Conservation (phyloP, 2,329 filamentous ascomycete genomes). For the Fusarium bactridioides region DNA sequence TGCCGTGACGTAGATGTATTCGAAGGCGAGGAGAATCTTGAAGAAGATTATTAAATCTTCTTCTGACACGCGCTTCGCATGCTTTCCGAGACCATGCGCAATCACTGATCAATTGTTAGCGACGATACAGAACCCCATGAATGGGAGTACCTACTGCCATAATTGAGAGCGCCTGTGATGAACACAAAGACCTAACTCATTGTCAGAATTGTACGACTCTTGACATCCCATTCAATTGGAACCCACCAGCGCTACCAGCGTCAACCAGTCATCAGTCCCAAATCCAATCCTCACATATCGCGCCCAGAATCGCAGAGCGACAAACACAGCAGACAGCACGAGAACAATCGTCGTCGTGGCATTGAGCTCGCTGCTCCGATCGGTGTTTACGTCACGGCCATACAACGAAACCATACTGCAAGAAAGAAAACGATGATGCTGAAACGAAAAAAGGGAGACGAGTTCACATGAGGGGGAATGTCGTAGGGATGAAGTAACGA, state of each 20-base stretch:
- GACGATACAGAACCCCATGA: accelerated
- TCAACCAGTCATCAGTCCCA: conserved; percentile 22
- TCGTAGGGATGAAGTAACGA: background rate
- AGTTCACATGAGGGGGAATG: background rate
- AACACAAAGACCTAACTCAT: conserved; percentile 12
- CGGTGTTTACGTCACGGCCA: background rate
- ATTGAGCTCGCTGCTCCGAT: conserved; percentile 11
- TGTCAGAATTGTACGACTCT: background rate
- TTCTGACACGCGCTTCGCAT: background rate
- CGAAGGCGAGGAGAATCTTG: conserved; percentile 25
- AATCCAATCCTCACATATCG: conserved; percentile 9
- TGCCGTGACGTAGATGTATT: conserved; percentile 21
- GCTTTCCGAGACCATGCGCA: conserved; percentile 19
- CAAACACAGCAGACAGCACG: conserved; percentile 1
- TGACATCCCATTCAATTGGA: background rate
- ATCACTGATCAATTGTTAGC: conserved; percentile 16
- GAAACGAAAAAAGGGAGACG: background rate
- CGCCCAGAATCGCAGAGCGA: conserved; percentile 16
- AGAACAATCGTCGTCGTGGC: conserved; percentile 11
- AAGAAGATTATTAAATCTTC: conserved; percentile 6
- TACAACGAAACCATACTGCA: background rate
- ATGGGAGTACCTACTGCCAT: conserved; percentile 5
- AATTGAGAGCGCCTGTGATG: conserved; percentile 16
- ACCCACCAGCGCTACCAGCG: conserved; percentile 12
- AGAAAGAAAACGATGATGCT: background rate